These are phyloP conservation scores for Elasticomyces elasticus DNA, from an alignment of 495 filamentous ascomycete species.

Conservation along the genomic window DNA sequence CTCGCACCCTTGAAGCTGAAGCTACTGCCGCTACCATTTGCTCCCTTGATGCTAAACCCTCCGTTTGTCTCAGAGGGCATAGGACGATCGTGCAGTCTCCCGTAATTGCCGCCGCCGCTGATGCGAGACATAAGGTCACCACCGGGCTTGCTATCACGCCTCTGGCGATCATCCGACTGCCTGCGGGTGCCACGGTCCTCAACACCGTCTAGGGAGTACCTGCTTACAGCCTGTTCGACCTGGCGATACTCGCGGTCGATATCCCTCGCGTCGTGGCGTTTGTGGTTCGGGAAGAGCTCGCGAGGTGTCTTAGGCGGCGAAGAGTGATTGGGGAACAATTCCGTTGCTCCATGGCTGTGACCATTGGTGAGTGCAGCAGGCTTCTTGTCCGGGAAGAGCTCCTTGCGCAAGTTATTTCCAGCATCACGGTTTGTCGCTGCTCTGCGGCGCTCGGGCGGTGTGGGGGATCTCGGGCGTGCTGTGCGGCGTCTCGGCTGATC, in stretches of 20 bases:
- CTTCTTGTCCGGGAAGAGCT: constrained; percentile 26
- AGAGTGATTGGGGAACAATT: constrained; percentile 10
- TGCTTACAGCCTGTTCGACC: constrained; percentile 27
- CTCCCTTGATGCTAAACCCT: constrained; percentile 25
- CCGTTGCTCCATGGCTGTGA: neutral
- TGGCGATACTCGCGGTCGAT: constrained; percentile 42
- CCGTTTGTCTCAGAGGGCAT: neutral
- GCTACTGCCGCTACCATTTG: neutral
- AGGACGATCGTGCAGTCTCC: constrained; percentile 6
- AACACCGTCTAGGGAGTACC: constrained; percentile 12
- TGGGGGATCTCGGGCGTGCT: constrained; percentile 6
- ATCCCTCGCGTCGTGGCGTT: constrained; percentile 56
- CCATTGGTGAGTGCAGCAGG: constrained; percentile 1
- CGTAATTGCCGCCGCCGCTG: neutral
- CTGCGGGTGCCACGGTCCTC: constrained; percentile 8
- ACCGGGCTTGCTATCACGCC: neutral
- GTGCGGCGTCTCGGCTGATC: constrained; percentile 14
- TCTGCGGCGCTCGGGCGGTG: constrained; percentile 1
- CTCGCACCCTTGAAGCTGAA: constrained; percentile 24
- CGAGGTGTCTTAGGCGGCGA: constrained; percentile 29
- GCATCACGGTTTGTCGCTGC: neutral
- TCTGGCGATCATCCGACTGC: neutral
- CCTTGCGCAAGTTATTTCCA: constrained; percentile 19
- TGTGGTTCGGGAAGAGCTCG: constrained; percentile 65
- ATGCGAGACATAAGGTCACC: constrained; percentile 20